A percentile compares a stretch with the other conserved stretches of the same genome.
phyloP scores from a whole-genome alignment of 441 rosid genomes.

The Arabidopsis hybrid region DNA sequence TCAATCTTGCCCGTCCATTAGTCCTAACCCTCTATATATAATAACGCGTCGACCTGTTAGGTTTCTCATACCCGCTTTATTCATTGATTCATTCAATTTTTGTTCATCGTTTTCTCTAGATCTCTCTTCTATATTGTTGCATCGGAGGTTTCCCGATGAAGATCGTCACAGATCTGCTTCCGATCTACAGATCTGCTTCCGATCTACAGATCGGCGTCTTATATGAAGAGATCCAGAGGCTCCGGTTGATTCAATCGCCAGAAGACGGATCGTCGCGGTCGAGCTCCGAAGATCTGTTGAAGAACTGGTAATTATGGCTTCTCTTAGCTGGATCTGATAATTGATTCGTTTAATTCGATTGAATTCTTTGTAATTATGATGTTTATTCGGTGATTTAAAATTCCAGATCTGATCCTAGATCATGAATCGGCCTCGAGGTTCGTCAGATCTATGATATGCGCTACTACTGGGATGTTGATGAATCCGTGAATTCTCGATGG shows the following conservation, averaged over 20 bases:
- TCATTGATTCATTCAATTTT: neutral
- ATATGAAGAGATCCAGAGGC: neutral
- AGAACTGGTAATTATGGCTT: slow-evolving; percentile 19
- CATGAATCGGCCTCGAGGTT: neutral
- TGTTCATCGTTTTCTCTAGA: slow-evolving; percentile 11
- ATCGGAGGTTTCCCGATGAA: neutral
- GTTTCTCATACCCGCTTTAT: slow-evolving; percentile 13
- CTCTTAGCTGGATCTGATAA: slow-evolving; percentile 19
- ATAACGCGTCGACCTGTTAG: neutral
- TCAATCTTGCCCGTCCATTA: slow-evolving; percentile 33
- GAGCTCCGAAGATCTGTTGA: neutral
- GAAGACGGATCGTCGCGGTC: slow-evolving; percentile 9
- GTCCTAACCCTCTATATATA: slow-evolving; percentile 25
- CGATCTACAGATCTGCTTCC: neutral
- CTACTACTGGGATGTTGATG: no score
- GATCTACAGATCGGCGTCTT: slow-evolving; percentile 1
- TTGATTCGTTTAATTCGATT: neutral
- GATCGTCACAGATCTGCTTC: no score
- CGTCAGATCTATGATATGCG: neutral
- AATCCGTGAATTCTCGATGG: neutral
- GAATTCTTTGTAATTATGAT: neutral
- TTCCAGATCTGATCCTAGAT: slow-evolving; percentile 25
- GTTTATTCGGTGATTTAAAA: neutral
- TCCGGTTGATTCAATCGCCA: neutral
- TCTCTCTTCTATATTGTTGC: neutral